These are phyloP conservation scores for Trichoderma guizhouense DNA, from an alignment of 2,329 filamentous ascomycete genomes.

Conservation along the genomic window DNA sequence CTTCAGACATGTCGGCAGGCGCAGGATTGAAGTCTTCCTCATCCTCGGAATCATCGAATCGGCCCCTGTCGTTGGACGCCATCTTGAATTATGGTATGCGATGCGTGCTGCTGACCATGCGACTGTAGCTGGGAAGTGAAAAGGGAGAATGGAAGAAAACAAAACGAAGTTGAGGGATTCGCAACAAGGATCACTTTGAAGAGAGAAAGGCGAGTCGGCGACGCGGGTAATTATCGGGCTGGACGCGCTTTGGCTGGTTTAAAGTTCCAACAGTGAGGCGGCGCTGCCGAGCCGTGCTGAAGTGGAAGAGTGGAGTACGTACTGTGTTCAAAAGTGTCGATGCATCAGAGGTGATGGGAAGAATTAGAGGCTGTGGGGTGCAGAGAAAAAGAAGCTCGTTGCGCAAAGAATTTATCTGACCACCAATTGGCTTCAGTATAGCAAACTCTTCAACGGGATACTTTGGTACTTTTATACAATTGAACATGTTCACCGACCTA, in stretches of 20 bases:
- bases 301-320: neutral
- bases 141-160: neutral
- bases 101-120: slow-evolving; percentile 12
- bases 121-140: neutral
- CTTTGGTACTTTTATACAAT: neutral
- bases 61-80: slow-evolving; percentile 46
- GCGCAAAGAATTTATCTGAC: neutral
- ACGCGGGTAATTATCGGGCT: slow-evolving; percentile 20
- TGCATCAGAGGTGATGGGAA: neutral
- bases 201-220: slow-evolving; percentile 13
- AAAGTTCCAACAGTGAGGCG: neutral
- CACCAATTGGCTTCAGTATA: neutral
- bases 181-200: slow-evolving; percentile 8
- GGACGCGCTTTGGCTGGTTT: slow-evolving; percentile 13
- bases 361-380: neutral
- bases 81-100: slow-evolving; percentile 34
- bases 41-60: slow-evolving; percentile 65
- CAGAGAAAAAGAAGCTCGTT: neutral
- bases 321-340: neutral
- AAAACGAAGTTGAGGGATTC: neutral
- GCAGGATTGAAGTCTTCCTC: slow-evolving; percentile 88
- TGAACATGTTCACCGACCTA: neutral
- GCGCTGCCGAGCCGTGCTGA: neutral
- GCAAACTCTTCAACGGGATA: neutral
- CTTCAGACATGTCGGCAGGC: slow-evolving; percentile 70